These are phyloP conservation scores for Potentilla sterilis DNA, from an alignment of 306 rosid genomes.

Conservation along the genomic window DNA sequence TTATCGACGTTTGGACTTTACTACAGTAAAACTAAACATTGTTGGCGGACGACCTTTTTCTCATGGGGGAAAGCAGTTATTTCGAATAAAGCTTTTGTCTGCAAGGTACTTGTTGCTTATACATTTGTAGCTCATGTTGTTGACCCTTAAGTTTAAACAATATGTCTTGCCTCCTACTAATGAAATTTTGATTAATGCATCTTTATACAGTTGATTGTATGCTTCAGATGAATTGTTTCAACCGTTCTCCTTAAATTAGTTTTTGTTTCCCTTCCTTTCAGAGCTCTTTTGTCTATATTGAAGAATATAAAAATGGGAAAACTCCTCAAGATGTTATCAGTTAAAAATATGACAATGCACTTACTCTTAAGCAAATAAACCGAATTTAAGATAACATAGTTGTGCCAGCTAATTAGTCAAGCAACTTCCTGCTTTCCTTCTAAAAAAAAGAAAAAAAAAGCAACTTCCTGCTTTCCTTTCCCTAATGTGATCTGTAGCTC, in stretches of 20 bases:
- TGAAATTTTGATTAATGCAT: not conserved
- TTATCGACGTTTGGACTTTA: conserved; percentile 68
- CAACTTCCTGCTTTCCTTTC: not conserved
- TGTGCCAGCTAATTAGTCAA: not conserved
- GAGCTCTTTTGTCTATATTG: no score
- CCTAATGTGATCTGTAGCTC: not conserved
- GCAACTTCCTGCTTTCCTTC: no score
- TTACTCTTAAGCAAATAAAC: not conserved
- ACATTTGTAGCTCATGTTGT: not conserved
- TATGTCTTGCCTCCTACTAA: not conserved
- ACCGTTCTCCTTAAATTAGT: not conserved
- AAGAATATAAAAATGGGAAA: not conserved
- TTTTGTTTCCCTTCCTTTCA: not conserved
- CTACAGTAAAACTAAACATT: conserved; percentile 63
- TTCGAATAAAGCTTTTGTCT: conserved; percentile 56
- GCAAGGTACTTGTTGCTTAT: conserved; percentile 57
- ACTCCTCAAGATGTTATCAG: not conserved
- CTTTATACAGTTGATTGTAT: not conserved
- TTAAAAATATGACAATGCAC: not conserved
- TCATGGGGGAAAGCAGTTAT: conserved; percentile 60
- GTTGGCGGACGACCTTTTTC: conserved; percentile 96
- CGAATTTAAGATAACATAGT: not conserved
- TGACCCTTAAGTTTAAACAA: not conserved
- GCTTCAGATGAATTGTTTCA: not conserved
- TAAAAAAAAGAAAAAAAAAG: no score